Conservation (phyloP, 148 eudicot genomes). For the Rhododendron mucronatum region DNA sequence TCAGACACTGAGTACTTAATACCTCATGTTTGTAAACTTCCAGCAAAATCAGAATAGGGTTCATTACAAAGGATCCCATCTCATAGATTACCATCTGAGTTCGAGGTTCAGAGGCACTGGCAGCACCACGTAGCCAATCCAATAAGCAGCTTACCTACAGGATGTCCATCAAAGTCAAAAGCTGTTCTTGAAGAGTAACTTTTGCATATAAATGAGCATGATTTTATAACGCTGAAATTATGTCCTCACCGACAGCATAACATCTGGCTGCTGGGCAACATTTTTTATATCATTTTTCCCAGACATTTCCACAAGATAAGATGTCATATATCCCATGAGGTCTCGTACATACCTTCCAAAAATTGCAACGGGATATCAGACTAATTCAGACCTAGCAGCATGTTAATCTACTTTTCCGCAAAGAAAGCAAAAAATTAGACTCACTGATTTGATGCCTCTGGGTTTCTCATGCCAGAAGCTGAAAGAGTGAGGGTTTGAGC, state of each 20-base stretch:
- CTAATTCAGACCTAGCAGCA: not conserved
- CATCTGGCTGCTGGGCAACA: slow-evolving; percentile 76
- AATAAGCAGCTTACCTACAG: slow-evolving; percentile 76
- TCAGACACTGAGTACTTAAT: slow-evolving; percentile 13
- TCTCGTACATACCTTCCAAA: slow-evolving; percentile 58
- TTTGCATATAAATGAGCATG: not conserved
- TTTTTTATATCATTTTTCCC: slow-evolving; percentile 61
- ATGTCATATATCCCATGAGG: slow-evolving; percentile 61
- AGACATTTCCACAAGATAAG: slow-evolving; percentile 63
- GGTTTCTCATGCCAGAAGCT: slow-evolving; percentile 61
- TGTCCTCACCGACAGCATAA: slow-evolving; percentile 61
- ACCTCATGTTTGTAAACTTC: slow-evolving; percentile 92
- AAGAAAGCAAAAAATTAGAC: slow-evolving; percentile 18
- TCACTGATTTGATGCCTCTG: slow-evolving; percentile 71
- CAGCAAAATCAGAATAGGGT: slow-evolving; percentile 62
- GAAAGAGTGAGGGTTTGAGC: slow-evolving; percentile 80
- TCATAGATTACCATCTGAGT: slow-evolving; percentile 86
- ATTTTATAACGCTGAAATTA: not conserved
- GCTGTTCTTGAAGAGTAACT: not conserved
- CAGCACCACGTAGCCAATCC: slow-evolving; percentile 94
- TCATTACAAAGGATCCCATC: slow-evolving; percentile 74
- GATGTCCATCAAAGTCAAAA: slow-evolving; percentile 10
- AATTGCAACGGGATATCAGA: slow-evolving; percentile 10
- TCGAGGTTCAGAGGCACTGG: slow-evolving; percentile 89
- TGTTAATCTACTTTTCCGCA: not conserved